Percentiles rank a stretch among this genome's conserved stretches.
These are phyloP conservation scores for Sanghuangporus baumii DNA, from an alignment of 1,284 basidiomycete species.

Conservation along the genomic window DNA sequence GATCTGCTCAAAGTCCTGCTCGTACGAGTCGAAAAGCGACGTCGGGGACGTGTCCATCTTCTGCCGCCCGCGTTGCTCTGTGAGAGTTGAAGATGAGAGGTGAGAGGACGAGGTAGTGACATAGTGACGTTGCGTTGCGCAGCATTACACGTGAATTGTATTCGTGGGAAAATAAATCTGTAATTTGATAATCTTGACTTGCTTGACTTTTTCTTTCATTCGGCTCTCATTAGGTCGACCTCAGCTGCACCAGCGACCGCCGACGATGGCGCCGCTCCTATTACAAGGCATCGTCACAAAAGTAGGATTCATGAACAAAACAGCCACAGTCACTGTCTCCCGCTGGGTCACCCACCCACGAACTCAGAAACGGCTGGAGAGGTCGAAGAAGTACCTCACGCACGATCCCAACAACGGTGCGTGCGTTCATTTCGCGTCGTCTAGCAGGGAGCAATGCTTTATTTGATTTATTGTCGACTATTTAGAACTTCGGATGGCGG, in stretches of 20 bases:
- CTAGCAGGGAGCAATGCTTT: background rate
- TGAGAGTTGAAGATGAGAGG: background rate
- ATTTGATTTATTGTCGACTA: background rate
- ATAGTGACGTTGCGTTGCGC: too few species aligned
- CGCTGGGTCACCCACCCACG: slow-evolving; percentile 60
- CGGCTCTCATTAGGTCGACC: background rate
- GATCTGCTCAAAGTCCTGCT: slow-evolving; percentile 75
- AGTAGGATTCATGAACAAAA: slow-evolving; percentile 76
- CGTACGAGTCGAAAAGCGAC: slow-evolving; percentile 75
- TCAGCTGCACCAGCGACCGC: slow-evolving; percentile 26
- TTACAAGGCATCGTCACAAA: slow-evolving; percentile 70
- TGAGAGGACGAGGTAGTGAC: background rate
- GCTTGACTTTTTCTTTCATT: background rate
- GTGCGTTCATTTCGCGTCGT: slow-evolving; percentile 33
- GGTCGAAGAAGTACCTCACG: slow-evolving; percentile 68
- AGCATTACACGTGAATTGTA: background rate
- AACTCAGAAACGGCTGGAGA: slow-evolving; percentile 70
- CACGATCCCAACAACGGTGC: slow-evolving; percentile 66
- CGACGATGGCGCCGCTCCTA: slow-evolving; percentile 75
- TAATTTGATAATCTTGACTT: background rate
- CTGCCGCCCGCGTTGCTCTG: background rate
- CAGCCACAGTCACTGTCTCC: slow-evolving; percentile 73
- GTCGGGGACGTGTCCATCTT: slow-evolving; percentile 76
- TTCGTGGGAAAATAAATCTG: slow-evolving; percentile 3
- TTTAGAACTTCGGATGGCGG: slow-evolving; percentile 57